Evolutionary conservation across 108 stramenopile genomes (phyloP).

Genomic region (Mediolabrus comicus): DNA sequence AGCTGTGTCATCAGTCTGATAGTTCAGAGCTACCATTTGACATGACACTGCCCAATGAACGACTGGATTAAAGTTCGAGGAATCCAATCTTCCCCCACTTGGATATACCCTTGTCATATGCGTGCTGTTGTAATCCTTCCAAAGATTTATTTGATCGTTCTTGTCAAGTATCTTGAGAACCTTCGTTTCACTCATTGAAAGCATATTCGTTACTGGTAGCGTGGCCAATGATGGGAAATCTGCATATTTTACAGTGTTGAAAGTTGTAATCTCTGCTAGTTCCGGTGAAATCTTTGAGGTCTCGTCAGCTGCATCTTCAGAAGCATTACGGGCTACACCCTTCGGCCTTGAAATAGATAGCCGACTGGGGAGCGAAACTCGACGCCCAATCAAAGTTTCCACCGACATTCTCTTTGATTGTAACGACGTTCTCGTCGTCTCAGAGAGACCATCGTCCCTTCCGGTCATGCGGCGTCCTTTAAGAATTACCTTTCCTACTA

Average conservation of each 20-base stretch:
- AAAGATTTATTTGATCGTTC: conserved; percentile 20
- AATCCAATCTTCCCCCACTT: conserved; percentile 78
- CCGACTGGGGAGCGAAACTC: neutral
- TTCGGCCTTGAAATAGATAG: neutral
- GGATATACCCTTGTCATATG: conserved; percentile 91
- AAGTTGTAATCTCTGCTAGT: conserved; percentile 58
- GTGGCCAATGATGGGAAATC: conserved; percentile 46
- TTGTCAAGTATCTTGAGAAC: conserved; percentile 57
- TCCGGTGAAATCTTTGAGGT: conserved; percentile 26
- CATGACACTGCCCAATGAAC: conserved; percentile 87
- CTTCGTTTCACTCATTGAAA: conserved; percentile 72
- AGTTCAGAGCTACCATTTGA: conserved; percentile 94
- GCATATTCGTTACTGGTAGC: conserved; percentile 61
- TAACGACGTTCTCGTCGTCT: conserved; percentile 21
- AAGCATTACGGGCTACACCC: neutral
- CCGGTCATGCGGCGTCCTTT: conserved; percentile 79
- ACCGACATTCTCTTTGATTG: neutral
- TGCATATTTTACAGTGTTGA: conserved; percentile 67
- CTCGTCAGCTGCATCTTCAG: neutral
- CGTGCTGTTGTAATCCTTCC: conserved; percentile 34
- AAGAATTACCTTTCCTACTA: conserved; percentile 81
- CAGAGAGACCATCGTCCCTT: conserved; percentile 38
- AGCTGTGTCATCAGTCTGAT: conserved; percentile 77
- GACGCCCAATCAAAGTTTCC: neutral
- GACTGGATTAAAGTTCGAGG: conserved; percentile 91